Evolutionary conservation across 345 rosid species (phyloP).

Genomic region (Camelina sativa): DNA sequence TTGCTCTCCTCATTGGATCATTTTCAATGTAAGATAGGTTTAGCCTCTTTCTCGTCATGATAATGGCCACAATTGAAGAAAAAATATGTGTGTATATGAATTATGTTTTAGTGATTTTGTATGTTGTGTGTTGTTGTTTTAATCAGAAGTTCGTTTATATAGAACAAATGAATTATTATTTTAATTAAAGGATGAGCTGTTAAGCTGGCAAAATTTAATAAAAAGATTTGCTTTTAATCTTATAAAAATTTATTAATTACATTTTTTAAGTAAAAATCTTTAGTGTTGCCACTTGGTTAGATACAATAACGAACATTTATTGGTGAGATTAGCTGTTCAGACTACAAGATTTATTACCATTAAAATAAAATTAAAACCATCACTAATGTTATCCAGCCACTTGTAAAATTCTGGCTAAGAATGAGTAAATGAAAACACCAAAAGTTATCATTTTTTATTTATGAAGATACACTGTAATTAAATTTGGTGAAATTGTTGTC

Average conservation of each 20-base stretch:
- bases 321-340: background rate
- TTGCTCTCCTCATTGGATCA: constrained; percentile 46
- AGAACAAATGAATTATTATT: constrained; percentile 6
- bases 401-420: background rate
- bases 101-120: background rate
- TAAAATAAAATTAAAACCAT: background rate
- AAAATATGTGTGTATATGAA: background rate
- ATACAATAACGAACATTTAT: background rate
- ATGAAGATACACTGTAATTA: constrained; percentile 7
- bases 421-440: background rate
- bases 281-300: constrained; percentile 3
- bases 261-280: background rate
- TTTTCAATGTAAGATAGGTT: constrained; percentile 44
- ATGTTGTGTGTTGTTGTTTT: background rate
- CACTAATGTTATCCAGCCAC: too few relatives aligned
- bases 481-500: constrained; percentile 5
- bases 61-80: background rate
- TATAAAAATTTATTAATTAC: background rate
- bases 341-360: background rate
- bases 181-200: background rate
- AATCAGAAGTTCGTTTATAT: constrained; percentile 21
- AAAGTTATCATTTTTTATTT: background rate
- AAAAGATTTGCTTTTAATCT: background rate
- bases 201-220: background rate
- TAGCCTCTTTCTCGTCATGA: constrained; percentile 47